Base-by-base conservation (phyloP, 2,329 filamentous ascomycete genomes). In the Akanthomyces dipterigenus region DNA sequence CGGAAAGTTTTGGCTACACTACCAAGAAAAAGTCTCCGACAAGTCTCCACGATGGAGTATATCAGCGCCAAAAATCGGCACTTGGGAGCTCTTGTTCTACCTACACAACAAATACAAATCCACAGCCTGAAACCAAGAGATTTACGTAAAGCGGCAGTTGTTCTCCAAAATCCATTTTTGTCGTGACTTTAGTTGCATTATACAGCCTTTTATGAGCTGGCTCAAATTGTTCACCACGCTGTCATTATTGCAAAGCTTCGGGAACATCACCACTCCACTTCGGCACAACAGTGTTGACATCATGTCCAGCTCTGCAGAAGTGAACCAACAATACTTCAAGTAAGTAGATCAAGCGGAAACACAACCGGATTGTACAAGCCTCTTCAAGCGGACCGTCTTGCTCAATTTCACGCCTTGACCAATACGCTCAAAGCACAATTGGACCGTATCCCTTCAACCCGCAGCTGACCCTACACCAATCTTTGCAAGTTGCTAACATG, bases 241-340 rank as follows among this genome's bases (percentile, higher is more conserved):
- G 11, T 28, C 43, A 22, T 8, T 50, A 14, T n/a, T 58, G 2
- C 46, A 31, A 28, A 45, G 46, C 16, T 18, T 40, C 14, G 14
- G 12, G 14, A 60, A 53, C 58, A 12, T 38, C 24, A 42, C 51
- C 31, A 31, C 24, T 16, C 22, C 42, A 40, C 26, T 49, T 16
- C 20, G n/a, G 11, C 1, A 48, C 26, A 31, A 20, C 4, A 55
- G 48, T 16, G 8, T 3, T 22, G 4, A 16, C 66, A 68, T 54
- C 60, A 77, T 76, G 73, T 63, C 72, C 40, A 70, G 71, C 62
- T 62, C 70, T 20, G 62, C 71, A 18, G 67, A 68, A 40, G 65
- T 68, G 34, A 79, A 80, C 66, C 70, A 76, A 70, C 69, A 70
- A 38, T 74, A 73, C 63, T 80, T 79, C 70, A 74, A 78, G 78